A percentile compares a stretch with the other conserved stretches of the same genome.
These are phyloP conservation scores for Cladosporium oxysporum DNA, from an alignment of 2,329 filamentous ascomycete species.

Conservation along the genomic window DNA sequence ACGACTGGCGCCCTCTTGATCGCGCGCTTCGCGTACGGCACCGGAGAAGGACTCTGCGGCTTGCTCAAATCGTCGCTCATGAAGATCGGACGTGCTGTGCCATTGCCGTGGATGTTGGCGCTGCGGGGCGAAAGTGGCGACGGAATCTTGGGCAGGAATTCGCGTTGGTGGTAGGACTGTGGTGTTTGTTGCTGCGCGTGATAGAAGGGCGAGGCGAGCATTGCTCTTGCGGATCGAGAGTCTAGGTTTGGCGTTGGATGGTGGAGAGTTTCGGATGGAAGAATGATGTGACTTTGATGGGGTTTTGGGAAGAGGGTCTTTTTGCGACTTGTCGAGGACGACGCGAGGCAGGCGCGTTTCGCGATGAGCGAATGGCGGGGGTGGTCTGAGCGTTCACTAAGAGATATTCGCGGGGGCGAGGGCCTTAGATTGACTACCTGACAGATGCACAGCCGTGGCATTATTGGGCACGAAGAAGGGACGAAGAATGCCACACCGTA, in stretches of 20 bases:
- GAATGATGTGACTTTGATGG: not conserved
- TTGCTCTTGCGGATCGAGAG: not conserved
- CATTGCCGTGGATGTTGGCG: slow-evolving; percentile 37
- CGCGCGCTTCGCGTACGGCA: slow-evolving; percentile 43
- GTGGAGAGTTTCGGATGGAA: not conserved
- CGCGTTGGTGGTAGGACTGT: slow-evolving; percentile 20
- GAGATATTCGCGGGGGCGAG: not conserved
- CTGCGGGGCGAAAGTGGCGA: slow-evolving; percentile 50
- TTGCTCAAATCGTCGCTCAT: slow-evolving; percentile 23
- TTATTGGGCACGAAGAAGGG: no score
- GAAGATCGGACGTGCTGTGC: slow-evolving; percentile 25
- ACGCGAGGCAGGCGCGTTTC: not conserved
- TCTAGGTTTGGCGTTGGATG: not conserved
- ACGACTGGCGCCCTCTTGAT: slow-evolving; percentile 65
- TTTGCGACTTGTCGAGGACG: not conserved
- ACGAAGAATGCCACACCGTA: not conserved
- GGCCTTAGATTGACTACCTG: not conserved
- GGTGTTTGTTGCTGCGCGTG: not conserved
- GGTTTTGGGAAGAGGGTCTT: not conserved
- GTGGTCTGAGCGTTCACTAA: not conserved
- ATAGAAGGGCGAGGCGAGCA: slow-evolving; percentile 14
- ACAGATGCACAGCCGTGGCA: no score
- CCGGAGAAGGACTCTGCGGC: not conserved
- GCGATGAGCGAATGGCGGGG: not conserved
- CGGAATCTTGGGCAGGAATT: slow-evolving; percentile 35